Evolutionary conservation across 495 filamentous ascomycete genomes (phyloP), one percentile per base, ranked within the genome.

Genomic region (Schizothecium vesticola): DNA sequence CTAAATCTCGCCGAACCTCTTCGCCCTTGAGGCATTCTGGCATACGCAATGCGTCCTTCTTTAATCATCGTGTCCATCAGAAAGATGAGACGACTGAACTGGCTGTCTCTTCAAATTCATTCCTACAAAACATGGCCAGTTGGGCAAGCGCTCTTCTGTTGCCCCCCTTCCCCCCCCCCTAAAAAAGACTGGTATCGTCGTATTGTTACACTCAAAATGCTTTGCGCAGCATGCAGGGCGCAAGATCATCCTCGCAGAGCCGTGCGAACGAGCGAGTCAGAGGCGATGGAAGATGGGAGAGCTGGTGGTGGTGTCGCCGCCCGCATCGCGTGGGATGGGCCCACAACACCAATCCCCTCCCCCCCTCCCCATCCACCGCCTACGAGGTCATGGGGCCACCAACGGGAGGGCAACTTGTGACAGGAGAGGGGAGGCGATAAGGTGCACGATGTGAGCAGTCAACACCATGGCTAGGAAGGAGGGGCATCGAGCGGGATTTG

Each of bases 311-410:
- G 67, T 64, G 61, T 64, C 61, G 56, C 67, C 22, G 56, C 28
- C 26, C 56, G 36, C 19, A 24, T 21, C 25, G 63, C 26, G 62
- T 59, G 43, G 57, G 65, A 70, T 61, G 64, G 64, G 61, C 16
- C 56, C 31, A 66, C 23, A 36, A 31, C 23, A 63, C 23, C 64
- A 61, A 63, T 10, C 66, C 57, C 59, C 69, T 62, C 60, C 62
- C 28, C 59, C 36, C 25, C 64, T 72, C 72, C 69, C 74, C 69
- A 65, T 70, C 67, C 67, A 69, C 69, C 71, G 65, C 65, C 59
- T 31, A 21, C 60, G 36, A 63, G 62, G 70, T 74, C 74, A 74
- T 74, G 69, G 36, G 72, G 65, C 51, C 72, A 69, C 61, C 67
- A 36, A 29, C 19, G 16, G 36, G 43, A 51, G 51, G 25, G 63